phyloP scores from a whole-genome alignment of 1,284 basidiomycete species.

The Vanrija sp. region DNA sequence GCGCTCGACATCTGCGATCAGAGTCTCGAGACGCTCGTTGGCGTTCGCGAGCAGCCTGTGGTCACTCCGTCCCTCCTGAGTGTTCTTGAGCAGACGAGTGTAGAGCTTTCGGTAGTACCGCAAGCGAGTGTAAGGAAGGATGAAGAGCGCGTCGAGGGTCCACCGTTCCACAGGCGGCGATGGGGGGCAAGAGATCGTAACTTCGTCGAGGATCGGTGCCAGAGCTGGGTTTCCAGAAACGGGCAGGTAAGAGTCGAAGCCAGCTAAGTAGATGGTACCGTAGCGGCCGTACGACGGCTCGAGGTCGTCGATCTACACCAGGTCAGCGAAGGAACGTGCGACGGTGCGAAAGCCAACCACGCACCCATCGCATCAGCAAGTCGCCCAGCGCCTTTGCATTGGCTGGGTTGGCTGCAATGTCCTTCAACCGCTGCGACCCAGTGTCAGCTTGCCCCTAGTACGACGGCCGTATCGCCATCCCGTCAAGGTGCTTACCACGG shows the following conservation, averaged over 20 bases:
- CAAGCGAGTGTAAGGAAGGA: slow-evolving; percentile 76
- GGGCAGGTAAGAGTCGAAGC: slow-evolving; percentile 78
- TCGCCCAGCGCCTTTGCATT: slow-evolving; percentile 95
- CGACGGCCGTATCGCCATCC: too few relatives aligned
- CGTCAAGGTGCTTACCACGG: slow-evolving; percentile 56
- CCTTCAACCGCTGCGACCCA: slow-evolving; percentile 71
- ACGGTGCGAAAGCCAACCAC: slow-evolving; percentile 30
- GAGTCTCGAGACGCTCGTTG: slow-evolving; percentile 70
- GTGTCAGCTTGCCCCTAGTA: slow-evolving; percentile 7
- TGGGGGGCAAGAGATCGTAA: slow-evolving; percentile 62
- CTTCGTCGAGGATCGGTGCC: slow-evolving; percentile 62
- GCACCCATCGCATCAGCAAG: slow-evolving; percentile 93
- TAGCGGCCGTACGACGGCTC: slow-evolving; percentile 82
- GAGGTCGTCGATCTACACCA: slow-evolving; percentile 74
- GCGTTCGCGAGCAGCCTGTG: slow-evolving; percentile 75
- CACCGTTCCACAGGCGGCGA: slow-evolving; percentile 55
- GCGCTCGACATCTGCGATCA: slow-evolving; percentile 65
- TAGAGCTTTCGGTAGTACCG: slow-evolving; percentile 94
- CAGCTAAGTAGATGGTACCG: slow-evolving; percentile 64
- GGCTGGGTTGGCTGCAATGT: slow-evolving; percentile 87
- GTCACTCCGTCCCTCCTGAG: slow-evolving; percentile 81
- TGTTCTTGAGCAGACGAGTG: slow-evolving; percentile 77
- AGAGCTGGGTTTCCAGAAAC: slow-evolving; percentile 73
- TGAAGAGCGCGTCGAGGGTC: slow-evolving; percentile 83
- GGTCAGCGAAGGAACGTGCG: neutral